Percentiles rank a stretch among this genome's conserved stretches.
Evolutionary conservation across 1,284 basidiomycete genomes (phyloP).

Genomic region (Leccinum insigne): DNA sequence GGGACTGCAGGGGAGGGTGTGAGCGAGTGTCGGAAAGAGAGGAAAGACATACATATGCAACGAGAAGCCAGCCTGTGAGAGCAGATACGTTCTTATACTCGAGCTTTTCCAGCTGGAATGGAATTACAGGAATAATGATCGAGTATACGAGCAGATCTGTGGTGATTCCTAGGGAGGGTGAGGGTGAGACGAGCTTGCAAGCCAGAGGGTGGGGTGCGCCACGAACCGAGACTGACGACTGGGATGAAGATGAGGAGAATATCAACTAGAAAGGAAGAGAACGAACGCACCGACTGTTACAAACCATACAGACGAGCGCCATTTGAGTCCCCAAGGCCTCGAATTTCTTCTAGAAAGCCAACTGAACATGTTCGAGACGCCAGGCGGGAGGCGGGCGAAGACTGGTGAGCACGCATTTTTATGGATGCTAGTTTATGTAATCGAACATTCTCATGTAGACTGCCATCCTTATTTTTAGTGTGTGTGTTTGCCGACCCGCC

Average conservation of each 20-base stretch:
- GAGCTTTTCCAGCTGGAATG: constrained; percentile 65
- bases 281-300: constrained; percentile 41
- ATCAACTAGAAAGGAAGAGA: neutral
- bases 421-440: constrained; percentile 2
- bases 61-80: constrained; percentile 69
- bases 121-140: constrained; percentile 72
- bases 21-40: neutral
- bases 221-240: constrained; percentile 40
- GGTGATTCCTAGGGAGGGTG: constrained; percentile 48
- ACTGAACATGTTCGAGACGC: neutral
- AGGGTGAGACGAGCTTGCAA: constrained; percentile 1
- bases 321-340: constrained; percentile 42
- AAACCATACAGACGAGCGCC: constrained; percentile 57
- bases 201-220: too few relatives aligned
- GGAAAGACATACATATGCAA: constrained; percentile 50
- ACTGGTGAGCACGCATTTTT: neutral
- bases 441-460: neutral
- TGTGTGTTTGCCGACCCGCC: too few relatives aligned
- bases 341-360: neutral
- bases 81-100: constrained; percentile 54
- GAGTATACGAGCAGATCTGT: constrained; percentile 69
- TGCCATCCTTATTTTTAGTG: too few relatives aligned
- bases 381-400: neutral
- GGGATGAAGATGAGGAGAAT: constrained; percentile 9
- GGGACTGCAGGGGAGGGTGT: constrained; percentile 36